A percentile compares a stretch with the other conserved stretches of the same genome.
phyloP scores from a whole-genome alignment of 495 filamentous ascomycete species.

The Delitschia confertaspora region DNA sequence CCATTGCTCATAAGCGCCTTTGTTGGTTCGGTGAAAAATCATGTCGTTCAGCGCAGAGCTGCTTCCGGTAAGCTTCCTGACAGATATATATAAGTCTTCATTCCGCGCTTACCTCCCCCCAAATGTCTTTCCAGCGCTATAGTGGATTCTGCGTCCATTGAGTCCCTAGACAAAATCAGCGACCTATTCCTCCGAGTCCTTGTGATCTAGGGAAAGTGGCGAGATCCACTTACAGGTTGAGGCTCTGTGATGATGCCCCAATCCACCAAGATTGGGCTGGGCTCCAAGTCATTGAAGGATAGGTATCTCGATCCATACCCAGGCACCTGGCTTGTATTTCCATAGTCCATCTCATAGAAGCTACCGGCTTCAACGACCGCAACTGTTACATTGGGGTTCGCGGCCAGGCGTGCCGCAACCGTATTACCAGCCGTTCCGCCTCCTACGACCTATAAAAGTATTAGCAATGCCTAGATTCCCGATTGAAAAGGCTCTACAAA shows the following conservation, averaged over 20 bases:
- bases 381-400: constrained; percentile 43
- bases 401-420: constrained; percentile 51
- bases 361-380: constrained; percentile 46
- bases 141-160: constrained; percentile 5
- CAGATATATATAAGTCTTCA: too few relatives aligned
- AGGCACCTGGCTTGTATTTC: not conserved
- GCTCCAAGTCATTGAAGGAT: not conserved
- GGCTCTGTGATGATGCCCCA: constrained; percentile 3
- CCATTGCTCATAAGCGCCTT: not conserved
- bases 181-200: not conserved
- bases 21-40: not conserved
- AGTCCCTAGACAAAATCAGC: not conserved
- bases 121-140: constrained; percentile 36
- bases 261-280: not conserved
- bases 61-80: too few relatives aligned
- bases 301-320: not conserved
- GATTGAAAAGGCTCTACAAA: too few relatives aligned
- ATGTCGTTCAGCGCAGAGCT: not conserved
- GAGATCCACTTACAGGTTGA: not conserved
- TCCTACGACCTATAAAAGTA: too few relatives aligned
- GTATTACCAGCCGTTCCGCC: constrained; percentile 53
- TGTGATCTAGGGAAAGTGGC: not conserved
- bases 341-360: constrained; percentile 5
- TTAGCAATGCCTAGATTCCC: too few relatives aligned
- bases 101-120: constrained; percentile 29